Conservation (phyloP, 192 early-diverging fungal genomes). For the Gigaspora rosea region DNA sequence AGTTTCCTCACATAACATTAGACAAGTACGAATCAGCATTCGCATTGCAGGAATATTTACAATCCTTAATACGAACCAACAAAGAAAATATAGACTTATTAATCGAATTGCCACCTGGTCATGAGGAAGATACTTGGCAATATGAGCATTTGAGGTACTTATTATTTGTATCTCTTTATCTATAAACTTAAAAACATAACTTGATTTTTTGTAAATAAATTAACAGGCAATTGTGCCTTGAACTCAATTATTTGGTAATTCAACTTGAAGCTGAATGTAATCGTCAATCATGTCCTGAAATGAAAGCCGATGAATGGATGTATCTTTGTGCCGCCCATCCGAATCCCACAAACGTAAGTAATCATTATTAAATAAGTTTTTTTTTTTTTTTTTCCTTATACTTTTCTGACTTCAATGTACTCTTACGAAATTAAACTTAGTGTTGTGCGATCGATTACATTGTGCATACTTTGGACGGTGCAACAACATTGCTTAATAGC, state of each 20-base stretch:
- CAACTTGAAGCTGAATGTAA: conserved; percentile 79
- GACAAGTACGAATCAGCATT: conserved; percentile 72
- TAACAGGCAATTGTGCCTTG: conserved; percentile 78
- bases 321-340: conserved; percentile 93
- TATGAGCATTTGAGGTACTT: conserved; percentile 85
- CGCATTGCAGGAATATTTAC: conserved; percentile 79
- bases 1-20: conserved; percentile 53
- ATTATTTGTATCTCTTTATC: not conserved
- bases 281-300: conserved; percentile 75
- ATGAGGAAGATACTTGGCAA: conserved; percentile 75
- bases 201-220: not conserved
- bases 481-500: conserved; percentile 77
- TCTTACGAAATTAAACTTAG: conserved; percentile 38
- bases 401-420: not conserved
- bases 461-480: conserved; percentile 91
- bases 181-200: not conserved
- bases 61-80: conserved; percentile 66
- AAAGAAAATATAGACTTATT: conserved; percentile 62
- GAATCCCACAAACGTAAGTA: conserved; percentile 65
- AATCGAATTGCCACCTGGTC: conserved; percentile 60
- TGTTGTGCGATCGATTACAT: conserved; percentile 92
- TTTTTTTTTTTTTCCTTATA: not conserved
- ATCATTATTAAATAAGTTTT: not conserved
- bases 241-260: conserved; percentile 77
- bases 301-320: conserved; percentile 90